A percentile compares a stretch with the other conserved stretches of the same genome.
Evolutionary conservation across 192 early-diverging fungal genomes (phyloP).

Genomic region (Phycomyces nitens): DNA sequence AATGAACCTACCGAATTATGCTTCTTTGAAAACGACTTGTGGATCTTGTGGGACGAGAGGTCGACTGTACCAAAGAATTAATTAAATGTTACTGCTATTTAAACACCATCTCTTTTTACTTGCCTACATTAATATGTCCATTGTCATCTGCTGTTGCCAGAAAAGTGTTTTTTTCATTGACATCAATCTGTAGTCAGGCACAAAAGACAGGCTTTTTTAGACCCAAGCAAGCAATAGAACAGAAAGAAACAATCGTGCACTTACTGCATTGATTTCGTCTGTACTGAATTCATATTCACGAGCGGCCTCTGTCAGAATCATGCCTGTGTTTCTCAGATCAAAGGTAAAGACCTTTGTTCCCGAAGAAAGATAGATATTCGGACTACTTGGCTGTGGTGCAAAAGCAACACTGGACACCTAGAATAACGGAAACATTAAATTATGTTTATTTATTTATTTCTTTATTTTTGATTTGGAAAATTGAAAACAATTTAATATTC

Average conservation of each 20-base stretch:
- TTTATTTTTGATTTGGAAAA: neutral
- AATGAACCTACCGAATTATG: constrained; percentile 41
- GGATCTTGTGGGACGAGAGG: constrained; percentile 41
- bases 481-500: neutral
- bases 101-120: neutral
- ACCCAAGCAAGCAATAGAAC: neutral
- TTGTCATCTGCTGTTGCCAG: constrained; percentile 47
- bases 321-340: constrained; percentile 38
- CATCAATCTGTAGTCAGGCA: constrained; percentile 36
- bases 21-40: constrained; percentile 36
- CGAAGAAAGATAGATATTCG: constrained; percentile 23
- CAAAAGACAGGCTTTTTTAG: neutral
- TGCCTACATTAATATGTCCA: constrained; percentile 41
- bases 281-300: constrained; percentile 38
- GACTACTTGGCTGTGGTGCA: constrained; percentile 7
- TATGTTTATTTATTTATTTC: too few relatives aligned
- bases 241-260: neutral
- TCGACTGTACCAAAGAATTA: constrained; percentile 29
- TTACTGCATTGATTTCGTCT: constrained; percentile 52
- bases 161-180: constrained; percentile 44
- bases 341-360: constrained; percentile 40
- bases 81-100: neutral
- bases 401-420: constrained; percentile 27
- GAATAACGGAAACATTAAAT: too few relatives aligned
- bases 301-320: constrained; percentile 31